Evolutionary conservation across 192 early-diverging fungal genomes (phyloP).

Genomic region (Cladochytrium replicatum): DNA sequence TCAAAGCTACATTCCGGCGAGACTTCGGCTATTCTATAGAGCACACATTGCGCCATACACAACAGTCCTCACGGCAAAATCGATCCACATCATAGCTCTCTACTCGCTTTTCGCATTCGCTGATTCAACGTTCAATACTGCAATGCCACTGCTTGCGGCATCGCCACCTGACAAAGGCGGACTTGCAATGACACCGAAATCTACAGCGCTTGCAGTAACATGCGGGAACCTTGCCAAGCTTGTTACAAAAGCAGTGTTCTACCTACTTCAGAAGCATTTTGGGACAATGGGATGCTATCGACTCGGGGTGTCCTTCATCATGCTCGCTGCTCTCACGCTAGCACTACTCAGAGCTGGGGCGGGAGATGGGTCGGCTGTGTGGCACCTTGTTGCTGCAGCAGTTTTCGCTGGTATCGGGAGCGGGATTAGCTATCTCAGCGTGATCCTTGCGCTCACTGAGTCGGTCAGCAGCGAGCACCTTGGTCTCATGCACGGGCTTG

Average conservation of each 20-base stretch:
- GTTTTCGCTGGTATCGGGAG: slow-evolving; percentile 21
- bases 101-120: slow-evolving; percentile 17
- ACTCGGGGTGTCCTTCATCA: slow-evolving; percentile 14
- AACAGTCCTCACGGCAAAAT: slow-evolving; percentile 8
- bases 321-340: slow-evolving; percentile 20
- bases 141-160: slow-evolving; percentile 24
- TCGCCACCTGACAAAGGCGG: slow-evolving; percentile 14
- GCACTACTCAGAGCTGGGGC: neutral
- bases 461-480: slow-evolving; percentile 17
- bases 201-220: slow-evolving; percentile 19
- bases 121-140: slow-evolving; percentile 25
- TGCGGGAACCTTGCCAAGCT: slow-evolving; percentile 18
- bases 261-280: slow-evolving; percentile 15
- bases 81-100: slow-evolving; percentile 17
- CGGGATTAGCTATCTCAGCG: slow-evolving; percentile 22
- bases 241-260: slow-evolving; percentile 21
- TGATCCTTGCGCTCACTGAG: slow-evolving; percentile 31
- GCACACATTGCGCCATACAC: too few species aligned
- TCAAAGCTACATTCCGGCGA: too few species aligned
- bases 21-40: too few species aligned
- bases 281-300: slow-evolving; percentile 23
- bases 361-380: neutral
- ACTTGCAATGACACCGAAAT: slow-evolving; percentile 13
- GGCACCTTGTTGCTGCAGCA: slow-evolving; percentile 9
- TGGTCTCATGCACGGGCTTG: slow-evolving; percentile 30